Base-by-base conservation (phyloP, 305 asterid species). In the Fraxinus sp. region DNA sequence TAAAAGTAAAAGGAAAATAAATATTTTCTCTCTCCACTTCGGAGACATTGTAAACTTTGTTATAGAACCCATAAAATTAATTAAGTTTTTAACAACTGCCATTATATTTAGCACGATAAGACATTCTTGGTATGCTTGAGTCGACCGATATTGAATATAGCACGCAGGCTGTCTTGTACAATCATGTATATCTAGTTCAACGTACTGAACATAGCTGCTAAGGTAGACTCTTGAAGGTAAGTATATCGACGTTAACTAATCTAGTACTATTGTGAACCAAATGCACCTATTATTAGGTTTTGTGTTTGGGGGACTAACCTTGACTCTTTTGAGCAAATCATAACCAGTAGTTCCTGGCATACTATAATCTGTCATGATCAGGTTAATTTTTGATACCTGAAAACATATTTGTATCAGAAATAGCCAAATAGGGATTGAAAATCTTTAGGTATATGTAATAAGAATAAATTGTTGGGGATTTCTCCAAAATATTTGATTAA, bases 311-410 rank as follows among this genome's bases (percentile, higher is more conserved):
- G 10, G 30, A n/a, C 73, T 59, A 66, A 89, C 93, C 94, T 90
- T 90, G 71, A 90, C 88, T 82, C 89, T 84, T 87, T 88, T 89
- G 4, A 90, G 91, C 87, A 90, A 86, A 86, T 90, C 94, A 78
- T 90, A 90, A 6, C 94, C 94, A 41, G 73, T 90, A 59, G 88
- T 88, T 62, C 94, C 94, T 37, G 94, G 94, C 93, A 90, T 90
- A 86, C 92, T 89, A 64, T 89, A 90, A 85, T 90, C 93, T 6
- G 93, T 90, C 88, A 90, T 90, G 78, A 90, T 90, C 87, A 90
- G 70, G 74, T 90, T 89, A 26, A 90, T 86, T 79, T 90, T 87
- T 30, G 92, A 85, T 74, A 62, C 90, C 94, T 89, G 89, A 26
- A 66, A 24, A 66, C 35, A 26, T 1, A 66, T 26, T 66, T 24